phyloP scores from a whole-genome alignment of 192 early-diverging fungal species.

The Phlyctochytrium bullatum region DNA sequence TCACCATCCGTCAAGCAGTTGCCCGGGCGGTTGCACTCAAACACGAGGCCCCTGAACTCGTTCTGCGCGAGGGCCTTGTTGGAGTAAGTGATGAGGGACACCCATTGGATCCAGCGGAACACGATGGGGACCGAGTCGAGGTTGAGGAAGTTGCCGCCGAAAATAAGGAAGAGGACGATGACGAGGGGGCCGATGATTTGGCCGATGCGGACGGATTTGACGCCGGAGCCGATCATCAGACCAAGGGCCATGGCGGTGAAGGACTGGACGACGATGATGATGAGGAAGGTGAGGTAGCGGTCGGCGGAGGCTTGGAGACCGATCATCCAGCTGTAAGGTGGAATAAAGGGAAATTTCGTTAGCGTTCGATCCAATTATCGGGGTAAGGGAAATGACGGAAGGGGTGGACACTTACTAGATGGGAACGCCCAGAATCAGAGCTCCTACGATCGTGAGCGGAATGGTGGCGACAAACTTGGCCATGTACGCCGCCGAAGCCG shows the following conservation, averaged over 20 bases:
- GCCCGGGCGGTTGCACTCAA: conserved; percentile 25
- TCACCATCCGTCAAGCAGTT: conserved; percentile 20
- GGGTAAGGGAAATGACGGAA: neutral
- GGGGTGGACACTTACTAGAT: conserved; percentile 19
- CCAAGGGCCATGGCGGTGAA: conserved; percentile 32
- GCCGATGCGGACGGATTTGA: conserved; percentile 40
- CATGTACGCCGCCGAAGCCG: conserved; percentile 57
- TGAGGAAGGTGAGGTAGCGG: conserved; percentile 29
- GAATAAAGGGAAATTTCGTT: neutral
- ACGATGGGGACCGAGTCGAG: conserved; percentile 35
- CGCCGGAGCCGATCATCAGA: conserved; percentile 36
- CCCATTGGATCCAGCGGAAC: conserved; percentile 35
- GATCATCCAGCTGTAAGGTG: conserved; percentile 19
- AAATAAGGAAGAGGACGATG: conserved; percentile 44
- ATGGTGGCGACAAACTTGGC: conserved; percentile 59
- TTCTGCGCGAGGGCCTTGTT: conserved; percentile 47
- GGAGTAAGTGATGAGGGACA: conserved; percentile 43
- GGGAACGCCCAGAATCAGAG: conserved; percentile 25
- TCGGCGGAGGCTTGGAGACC: conserved; percentile 17
- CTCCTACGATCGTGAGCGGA: conserved; percentile 30
- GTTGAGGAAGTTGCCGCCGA: conserved; percentile 44
- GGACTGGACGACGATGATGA: conserved; percentile 25
- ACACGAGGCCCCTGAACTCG: conserved; percentile 39
- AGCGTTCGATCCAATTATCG: too few species aligned
- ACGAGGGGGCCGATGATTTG: conserved; percentile 45